Evolutionary conservation across 768 basidiomycete species (phyloP).

Genomic region (Paxillus ammoniavirescens): DNA sequence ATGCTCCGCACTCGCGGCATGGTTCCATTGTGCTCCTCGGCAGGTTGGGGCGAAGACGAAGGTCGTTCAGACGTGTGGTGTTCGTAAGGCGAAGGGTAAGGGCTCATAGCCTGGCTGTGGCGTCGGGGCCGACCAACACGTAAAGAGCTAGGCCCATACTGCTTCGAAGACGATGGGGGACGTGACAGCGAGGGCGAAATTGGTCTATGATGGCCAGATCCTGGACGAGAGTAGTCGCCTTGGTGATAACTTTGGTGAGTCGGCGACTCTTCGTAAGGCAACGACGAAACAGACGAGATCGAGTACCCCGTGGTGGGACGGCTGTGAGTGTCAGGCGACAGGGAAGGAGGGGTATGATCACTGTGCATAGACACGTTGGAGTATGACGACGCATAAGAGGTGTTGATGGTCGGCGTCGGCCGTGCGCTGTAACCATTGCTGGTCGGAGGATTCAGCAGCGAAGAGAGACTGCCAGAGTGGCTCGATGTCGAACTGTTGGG

Average conservation of each 20-base stretch:
- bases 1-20: slow-evolving; percentile 81
- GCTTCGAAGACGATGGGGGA: slow-evolving; percentile 65
- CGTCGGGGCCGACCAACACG: slow-evolving; percentile 72
- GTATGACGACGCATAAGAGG: slow-evolving; percentile 66
- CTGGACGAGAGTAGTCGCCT: slow-evolving; percentile 67
- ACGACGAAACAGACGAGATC: slow-evolving; percentile 76
- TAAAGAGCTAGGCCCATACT: slow-evolving; percentile 50
- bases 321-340: slow-evolving; percentile 72
- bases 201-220: slow-evolving; percentile 67
- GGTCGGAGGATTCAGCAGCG: slow-evolving; percentile 68
- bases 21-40: slow-evolving; percentile 43
- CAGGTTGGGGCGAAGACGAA: slow-evolving; percentile 69
- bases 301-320: slow-evolving; percentile 86
- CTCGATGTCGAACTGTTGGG: slow-evolving; percentile 54
- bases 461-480: slow-evolving; percentile 74
- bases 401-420: slow-evolving; percentile 69
- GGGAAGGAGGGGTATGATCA: slow-evolving; percentile 64
- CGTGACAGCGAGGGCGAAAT: slow-evolving; percentile 65
- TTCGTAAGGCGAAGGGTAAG: slow-evolving; percentile 83
- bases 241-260: slow-evolving; percentile 39
- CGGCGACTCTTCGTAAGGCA: slow-evolving; percentile 63
- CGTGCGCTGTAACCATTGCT: slow-evolving; percentile 43
- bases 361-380: slow-evolving; percentile 66
- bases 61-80: slow-evolving; percentile 60
- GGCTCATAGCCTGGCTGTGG: slow-evolving; percentile 85